These are phyloP conservation scores for Volvox carteri DNA, from an alignment of 163 green algal species.

Conservation along the genomic window DNA sequence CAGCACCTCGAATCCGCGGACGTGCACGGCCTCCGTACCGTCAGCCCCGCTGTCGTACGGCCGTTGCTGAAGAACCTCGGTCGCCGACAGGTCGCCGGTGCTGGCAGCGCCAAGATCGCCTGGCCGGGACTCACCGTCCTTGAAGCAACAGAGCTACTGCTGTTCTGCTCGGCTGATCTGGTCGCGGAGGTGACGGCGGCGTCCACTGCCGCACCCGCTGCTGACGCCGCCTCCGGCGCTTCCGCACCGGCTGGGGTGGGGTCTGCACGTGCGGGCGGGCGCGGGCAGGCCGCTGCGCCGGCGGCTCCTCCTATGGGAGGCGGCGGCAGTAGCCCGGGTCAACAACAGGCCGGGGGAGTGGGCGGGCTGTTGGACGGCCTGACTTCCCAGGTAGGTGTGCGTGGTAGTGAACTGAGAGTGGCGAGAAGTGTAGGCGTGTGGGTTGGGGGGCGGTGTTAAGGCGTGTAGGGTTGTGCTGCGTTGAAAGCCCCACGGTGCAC, in stretches of 20 bases:
- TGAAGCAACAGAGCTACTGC: constrained; percentile 61
- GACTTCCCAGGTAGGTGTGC: constrained; percentile 35
- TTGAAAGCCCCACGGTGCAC: too few relatives aligned
- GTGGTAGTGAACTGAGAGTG: too few relatives aligned
- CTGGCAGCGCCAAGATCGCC: neutral
- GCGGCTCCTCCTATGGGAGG: neutral
- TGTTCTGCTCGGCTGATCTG: constrained; percentile 56
- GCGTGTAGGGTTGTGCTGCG: too few relatives aligned
- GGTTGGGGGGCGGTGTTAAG: too few relatives aligned
- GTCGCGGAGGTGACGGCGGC: constrained; percentile 3
- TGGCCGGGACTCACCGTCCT: constrained; percentile 41
- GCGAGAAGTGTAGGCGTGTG: too few relatives aligned
- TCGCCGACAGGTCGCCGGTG: neutral
- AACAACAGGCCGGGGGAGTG: neutral
- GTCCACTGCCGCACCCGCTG: neutral
- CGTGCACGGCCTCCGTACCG: constrained; percentile 48
- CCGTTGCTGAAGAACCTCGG: constrained; percentile 57
- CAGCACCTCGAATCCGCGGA: constrained; percentile 38
- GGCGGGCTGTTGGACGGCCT: constrained; percentile 28
- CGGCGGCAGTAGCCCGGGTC: neutral
- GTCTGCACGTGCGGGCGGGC: neutral
- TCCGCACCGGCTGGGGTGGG: too few relatives aligned
- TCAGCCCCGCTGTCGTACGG: constrained; percentile 55
- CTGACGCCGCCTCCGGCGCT: neutral
- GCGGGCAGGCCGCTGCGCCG: neutral